phyloP scores from a whole-genome alignment of 129 eudicot genomes.

The Escallonia rubra region DNA sequence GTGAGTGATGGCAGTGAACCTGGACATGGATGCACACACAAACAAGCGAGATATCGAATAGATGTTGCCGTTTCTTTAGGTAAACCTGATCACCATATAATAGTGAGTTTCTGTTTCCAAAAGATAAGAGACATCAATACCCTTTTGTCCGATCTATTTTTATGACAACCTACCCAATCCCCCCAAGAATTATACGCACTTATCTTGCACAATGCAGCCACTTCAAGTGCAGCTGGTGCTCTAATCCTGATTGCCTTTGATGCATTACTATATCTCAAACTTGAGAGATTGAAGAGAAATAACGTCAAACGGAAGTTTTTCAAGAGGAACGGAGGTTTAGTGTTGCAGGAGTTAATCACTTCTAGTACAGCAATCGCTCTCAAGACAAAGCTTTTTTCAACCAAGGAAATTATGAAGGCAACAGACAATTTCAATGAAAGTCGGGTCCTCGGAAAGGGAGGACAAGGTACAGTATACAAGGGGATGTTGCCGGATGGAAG shows the following conservation, averaged over 20 bases:
- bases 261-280: background rate
- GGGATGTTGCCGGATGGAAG: background rate
- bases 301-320: background rate
- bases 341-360: background rate
- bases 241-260: conserved; percentile 6
- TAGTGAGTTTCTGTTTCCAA: too few species aligned
- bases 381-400: background rate
- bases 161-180: background rate
- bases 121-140: too few species aligned
- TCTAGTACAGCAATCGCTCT: background rate
- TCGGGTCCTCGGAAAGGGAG: conserved; percentile 4
- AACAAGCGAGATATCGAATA: background rate
- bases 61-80: conserved; percentile 7
- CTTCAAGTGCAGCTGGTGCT: conserved; percentile 8
- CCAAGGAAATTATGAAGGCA: background rate
- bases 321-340: background rate
- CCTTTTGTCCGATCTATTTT: too few species aligned
- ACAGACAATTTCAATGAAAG: background rate
- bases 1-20: conserved; percentile 3
- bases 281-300: conserved; percentile 2
- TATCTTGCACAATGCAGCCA: conserved; percentile 1
- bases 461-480: conserved; percentile 6
- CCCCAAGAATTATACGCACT: background rate
- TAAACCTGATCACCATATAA: too few species aligned
- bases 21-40: conserved; percentile 3